These are phyloP conservation scores for Detonula confervacea DNA, from an alignment of 352 stramenopile genomes.

Conservation along the genomic window DNA sequence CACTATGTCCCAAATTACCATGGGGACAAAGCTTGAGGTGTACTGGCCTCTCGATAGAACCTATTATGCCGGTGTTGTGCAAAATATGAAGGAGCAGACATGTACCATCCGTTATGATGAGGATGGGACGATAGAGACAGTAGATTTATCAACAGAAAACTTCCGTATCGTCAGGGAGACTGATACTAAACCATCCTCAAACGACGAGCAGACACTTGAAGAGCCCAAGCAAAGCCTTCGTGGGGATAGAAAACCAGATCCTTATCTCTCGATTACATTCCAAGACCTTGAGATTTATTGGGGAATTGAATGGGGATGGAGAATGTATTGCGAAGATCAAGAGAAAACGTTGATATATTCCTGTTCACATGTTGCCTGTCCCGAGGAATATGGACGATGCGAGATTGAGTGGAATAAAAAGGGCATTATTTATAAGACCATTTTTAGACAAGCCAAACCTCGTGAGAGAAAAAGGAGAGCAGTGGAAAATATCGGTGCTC, in stretches of 20 bases:
- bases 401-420: conserved; percentile 27
- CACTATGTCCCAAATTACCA: too few species aligned
- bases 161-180: too few species aligned
- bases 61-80: not conserved
- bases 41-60: not conserved
- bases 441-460: not conserved
- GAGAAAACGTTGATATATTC: conserved; percentile 18
- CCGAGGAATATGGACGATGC: too few species aligned
- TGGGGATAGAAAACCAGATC: too few species aligned
- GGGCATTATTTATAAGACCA: not conserved
- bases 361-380: not conserved
- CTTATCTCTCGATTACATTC: too few species aligned
- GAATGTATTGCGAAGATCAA: not conserved
- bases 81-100: not conserved
- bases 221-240: too few species aligned
- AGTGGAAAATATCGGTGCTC: not conserved
- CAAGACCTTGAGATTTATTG: not conserved
- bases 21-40: not conserved
- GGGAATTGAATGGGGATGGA: not conserved
- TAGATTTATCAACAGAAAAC: not conserved
- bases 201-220: too few species aligned
- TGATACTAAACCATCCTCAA: too few species aligned
- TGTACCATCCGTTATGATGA: not conserved
- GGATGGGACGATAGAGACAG: not conserved
- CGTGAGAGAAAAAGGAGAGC: not conserved